Percentiles rank a stretch among this genome's conserved stretches.
Conservation (phyloP, 2,329 filamentous ascomycete species). For the Colletotrichum karsti region DNA sequence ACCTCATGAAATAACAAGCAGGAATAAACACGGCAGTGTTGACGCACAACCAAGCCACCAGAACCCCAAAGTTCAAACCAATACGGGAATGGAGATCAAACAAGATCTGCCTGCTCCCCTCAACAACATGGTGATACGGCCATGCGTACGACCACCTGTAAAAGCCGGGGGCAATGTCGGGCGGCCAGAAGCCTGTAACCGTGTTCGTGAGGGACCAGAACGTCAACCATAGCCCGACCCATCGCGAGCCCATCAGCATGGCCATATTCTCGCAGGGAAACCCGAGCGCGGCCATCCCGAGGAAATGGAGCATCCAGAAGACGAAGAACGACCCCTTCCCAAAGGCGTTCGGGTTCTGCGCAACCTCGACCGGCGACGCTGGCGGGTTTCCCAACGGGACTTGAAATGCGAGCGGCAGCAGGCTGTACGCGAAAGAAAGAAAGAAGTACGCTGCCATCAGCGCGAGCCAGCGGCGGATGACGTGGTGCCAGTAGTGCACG, state of each 20-base stretch:
- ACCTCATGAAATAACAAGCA: slow-evolving; percentile 12
- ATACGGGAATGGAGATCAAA: slow-evolving; percentile 19
- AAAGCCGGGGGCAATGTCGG: slow-evolving; percentile 12
- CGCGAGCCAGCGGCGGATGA: slow-evolving; percentile 9
- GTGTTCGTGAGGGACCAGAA: slow-evolving; percentile 20
- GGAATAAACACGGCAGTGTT: background rate
- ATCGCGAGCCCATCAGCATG: slow-evolving; percentile 9
- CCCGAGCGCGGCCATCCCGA: slow-evolving; percentile 16
- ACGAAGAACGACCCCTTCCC: slow-evolving; percentile 7
- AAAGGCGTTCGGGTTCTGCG: slow-evolving; percentile 7
- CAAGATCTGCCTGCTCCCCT: slow-evolving; percentile 11
- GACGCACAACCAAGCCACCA: slow-evolving; percentile 2
- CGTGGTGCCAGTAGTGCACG: slow-evolving; percentile 22
- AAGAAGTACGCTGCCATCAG: slow-evolving; percentile 14
- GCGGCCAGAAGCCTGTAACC: slow-evolving; percentile 11
- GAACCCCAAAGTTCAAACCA: slow-evolving; percentile 12
- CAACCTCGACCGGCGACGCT: background rate
- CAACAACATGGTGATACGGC: slow-evolving; percentile 19
- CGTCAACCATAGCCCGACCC: slow-evolving; percentile 16
- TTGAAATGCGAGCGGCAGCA: slow-evolving; percentile 12
- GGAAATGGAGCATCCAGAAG: slow-evolving; percentile 17
- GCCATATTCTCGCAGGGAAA: slow-evolving; percentile 23
- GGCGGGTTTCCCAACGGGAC: slow-evolving; percentile 14
- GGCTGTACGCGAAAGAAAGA: slow-evolving; percentile 4
- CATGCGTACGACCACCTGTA: slow-evolving; percentile 20